phyloP scores from a whole-genome alignment of 2,329 filamentous ascomycete genomes.

The Clonostachys sp. region DNA sequence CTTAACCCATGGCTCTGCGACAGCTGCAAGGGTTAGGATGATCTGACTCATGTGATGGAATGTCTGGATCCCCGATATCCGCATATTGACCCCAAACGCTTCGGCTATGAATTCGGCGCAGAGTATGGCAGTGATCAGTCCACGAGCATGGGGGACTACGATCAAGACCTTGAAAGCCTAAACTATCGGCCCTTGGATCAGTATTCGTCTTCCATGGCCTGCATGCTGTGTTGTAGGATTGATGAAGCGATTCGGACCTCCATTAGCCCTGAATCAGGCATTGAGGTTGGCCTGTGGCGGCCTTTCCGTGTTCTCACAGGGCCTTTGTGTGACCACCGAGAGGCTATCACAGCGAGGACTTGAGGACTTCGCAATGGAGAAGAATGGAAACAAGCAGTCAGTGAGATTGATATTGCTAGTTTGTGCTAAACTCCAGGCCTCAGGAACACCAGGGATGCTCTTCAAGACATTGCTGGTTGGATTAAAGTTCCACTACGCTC shows the following conservation, averaged over 20 bases:
- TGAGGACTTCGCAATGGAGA: too few species aligned
- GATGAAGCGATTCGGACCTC: neutral
- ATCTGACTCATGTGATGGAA: neutral
- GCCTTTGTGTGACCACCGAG: too few species aligned
- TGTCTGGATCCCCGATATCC: neutral
- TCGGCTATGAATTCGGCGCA: neutral
- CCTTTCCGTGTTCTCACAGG: neutral
- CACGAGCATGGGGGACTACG: neutral
- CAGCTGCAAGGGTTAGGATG: neutral
- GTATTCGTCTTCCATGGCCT: neutral
- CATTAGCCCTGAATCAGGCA: neutral
- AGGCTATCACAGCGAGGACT: too few species aligned
- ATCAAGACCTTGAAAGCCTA: neutral
- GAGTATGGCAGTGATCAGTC: too few species aligned
- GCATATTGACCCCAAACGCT: neutral
- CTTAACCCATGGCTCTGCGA: neutral
- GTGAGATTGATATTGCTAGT: neutral
- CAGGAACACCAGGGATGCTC: too few species aligned
- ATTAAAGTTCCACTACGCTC: too few species aligned
- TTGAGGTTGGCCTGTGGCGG: neutral
- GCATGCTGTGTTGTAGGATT: neutral
- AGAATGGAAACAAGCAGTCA: neutral
- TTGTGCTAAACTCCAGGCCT: too few species aligned
- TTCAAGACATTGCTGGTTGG: too few species aligned
- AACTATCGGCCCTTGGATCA: neutral